These are phyloP conservation scores for Blastosporella zonata DNA, from an alignment of 1,284 basidiomycete species.

Conservation along the genomic window DNA sequence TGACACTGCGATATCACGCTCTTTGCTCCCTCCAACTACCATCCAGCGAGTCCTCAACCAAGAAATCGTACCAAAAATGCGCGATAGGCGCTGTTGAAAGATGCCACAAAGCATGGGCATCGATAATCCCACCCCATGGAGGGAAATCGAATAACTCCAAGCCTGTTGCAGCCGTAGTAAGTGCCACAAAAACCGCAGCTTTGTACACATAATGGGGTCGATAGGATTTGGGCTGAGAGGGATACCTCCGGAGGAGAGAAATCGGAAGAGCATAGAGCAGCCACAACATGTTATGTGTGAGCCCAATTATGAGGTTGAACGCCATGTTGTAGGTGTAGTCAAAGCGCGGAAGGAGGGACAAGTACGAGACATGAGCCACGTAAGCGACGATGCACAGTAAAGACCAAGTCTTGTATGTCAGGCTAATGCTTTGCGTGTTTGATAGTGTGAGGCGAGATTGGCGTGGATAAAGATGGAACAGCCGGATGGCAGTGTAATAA, in stretches of 20 bases:
- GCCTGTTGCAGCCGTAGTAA: slow-evolving; percentile 75
- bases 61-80: slow-evolving; percentile 81
- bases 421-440: slow-evolving; percentile 12
- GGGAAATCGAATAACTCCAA: slow-evolving; percentile 95
- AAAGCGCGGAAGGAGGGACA: slow-evolving; percentile 76
- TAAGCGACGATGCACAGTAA: slow-evolving; percentile 50
- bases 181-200: slow-evolving; percentile 59
- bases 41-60: slow-evolving; percentile 68
- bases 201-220: slow-evolving; percentile 52
- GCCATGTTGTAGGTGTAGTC: slow-evolving; percentile 96
- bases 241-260: slow-evolving; percentile 51
- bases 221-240: slow-evolving; percentile 48
- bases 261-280: slow-evolving; percentile 65
- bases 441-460: slow-evolving; percentile 30
- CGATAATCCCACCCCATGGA: slow-evolving; percentile 73
- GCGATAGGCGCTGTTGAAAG: slow-evolving; percentile 81
- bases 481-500: slow-evolving; percentile 72
- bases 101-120: slow-evolving; percentile 97
- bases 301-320: slow-evolving; percentile 80
- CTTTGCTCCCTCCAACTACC: slow-evolving; percentile 44
- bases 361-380: slow-evolving; percentile 73
- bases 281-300: slow-evolving; percentile 86
- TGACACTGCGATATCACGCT: slow-evolving; percentile 12
- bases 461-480: slow-evolving; percentile 71
- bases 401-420: slow-evolving; percentile 30